phyloP scores from a whole-genome alignment of 768 basidiomycete species.

The Tephrocybe sp. region DNA sequence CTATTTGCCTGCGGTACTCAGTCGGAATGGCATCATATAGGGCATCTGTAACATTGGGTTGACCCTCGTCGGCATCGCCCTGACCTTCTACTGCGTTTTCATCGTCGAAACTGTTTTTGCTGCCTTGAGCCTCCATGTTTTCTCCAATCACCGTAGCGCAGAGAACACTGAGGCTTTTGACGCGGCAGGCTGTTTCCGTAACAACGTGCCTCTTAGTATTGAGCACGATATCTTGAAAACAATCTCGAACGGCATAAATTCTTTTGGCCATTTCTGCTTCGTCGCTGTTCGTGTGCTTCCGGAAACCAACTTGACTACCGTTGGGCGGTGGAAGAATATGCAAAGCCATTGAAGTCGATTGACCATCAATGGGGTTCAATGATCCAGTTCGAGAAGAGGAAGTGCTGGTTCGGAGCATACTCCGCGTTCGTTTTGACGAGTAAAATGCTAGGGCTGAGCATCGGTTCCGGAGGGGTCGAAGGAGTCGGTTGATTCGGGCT shows the following conservation, averaged over 20 bases:
- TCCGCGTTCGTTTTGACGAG: not conserved
- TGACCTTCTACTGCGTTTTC: slow-evolving; percentile 16
- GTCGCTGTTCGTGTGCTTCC: slow-evolving; percentile 31
- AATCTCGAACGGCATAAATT: slow-evolving; percentile 53
- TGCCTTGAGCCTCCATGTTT: slow-evolving; percentile 34
- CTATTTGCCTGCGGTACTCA: slow-evolving; percentile 46
- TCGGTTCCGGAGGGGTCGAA: slow-evolving; percentile 23
- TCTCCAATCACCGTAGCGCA: slow-evolving; percentile 48
- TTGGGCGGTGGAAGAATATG: slow-evolving; percentile 37
- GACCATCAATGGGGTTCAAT: not conserved
- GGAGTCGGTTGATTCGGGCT: slow-evolving; percentile 21
- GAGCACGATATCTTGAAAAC: slow-evolving; percentile 49
- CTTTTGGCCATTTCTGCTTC: slow-evolving; percentile 39
- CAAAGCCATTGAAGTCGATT: slow-evolving; percentile 30
- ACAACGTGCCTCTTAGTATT: slow-evolving; percentile 22
- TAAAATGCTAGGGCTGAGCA: slow-evolving; percentile 19
- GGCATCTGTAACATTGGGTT: slow-evolving; percentile 28
- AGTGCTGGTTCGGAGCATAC: not conserved
- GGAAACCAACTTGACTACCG: slow-evolving; percentile 28
- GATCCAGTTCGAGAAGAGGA: slow-evolving; percentile 1
- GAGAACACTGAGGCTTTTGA: slow-evolving; percentile 38
- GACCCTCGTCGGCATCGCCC: slow-evolving; percentile 25
- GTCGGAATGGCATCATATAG: slow-evolving; percentile 53
- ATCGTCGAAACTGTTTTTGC: not conserved
- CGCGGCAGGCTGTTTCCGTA: slow-evolving; percentile 16